These are phyloP conservation scores for Crucibulum laeve DNA, from an alignment of 768 basidiomycete genomes.

Conservation along the genomic window DNA sequence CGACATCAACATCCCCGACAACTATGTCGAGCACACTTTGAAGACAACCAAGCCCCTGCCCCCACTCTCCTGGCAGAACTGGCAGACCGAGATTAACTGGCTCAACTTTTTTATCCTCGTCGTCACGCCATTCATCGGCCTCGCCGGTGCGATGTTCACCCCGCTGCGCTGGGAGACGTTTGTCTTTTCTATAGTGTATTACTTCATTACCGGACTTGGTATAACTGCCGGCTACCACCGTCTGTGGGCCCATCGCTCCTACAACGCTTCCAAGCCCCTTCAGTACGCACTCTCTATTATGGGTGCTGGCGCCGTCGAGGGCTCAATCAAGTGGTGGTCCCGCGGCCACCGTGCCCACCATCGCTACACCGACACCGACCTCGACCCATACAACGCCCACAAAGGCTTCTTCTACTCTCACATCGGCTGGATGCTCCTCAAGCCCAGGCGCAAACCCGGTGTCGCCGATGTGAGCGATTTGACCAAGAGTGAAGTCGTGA, in stretches of 20 bases:
- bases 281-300: constrained; percentile 81
- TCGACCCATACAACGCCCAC: constrained; percentile 94
- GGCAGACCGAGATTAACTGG: constrained; percentile 67
- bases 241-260: constrained; percentile 94
- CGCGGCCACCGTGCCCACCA: constrained; percentile 97
- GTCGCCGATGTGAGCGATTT: constrained; percentile 88
- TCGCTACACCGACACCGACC: constrained; percentile 94
- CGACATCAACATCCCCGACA: constrained; percentile 69
- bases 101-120: constrained; percentile 71
- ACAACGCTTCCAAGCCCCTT: constrained; percentile 84
- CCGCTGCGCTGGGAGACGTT: constrained; percentile 70
- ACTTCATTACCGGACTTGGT: constrained; percentile 61
- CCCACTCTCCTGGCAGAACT: constrained; percentile 59
- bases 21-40: constrained; percentile 77
- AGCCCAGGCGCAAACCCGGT: constrained; percentile 85
- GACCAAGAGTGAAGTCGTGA: constrained; percentile 70
- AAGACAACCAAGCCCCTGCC: constrained; percentile 64
- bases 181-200: constrained; percentile 38
- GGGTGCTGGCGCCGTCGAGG: constrained; percentile 92
- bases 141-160: constrained; percentile 68
- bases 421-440: constrained; percentile 91
- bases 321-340: constrained; percentile 99
- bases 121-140: constrained; percentile 67
- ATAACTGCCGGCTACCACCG: constrained; percentile 96
- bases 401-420: constrained; percentile 86